These are phyloP conservation scores for Climacium dendroides DNA, from an alignment of 225 moss, liverwort and hornwort genomes.

Conservation along the genomic window DNA sequence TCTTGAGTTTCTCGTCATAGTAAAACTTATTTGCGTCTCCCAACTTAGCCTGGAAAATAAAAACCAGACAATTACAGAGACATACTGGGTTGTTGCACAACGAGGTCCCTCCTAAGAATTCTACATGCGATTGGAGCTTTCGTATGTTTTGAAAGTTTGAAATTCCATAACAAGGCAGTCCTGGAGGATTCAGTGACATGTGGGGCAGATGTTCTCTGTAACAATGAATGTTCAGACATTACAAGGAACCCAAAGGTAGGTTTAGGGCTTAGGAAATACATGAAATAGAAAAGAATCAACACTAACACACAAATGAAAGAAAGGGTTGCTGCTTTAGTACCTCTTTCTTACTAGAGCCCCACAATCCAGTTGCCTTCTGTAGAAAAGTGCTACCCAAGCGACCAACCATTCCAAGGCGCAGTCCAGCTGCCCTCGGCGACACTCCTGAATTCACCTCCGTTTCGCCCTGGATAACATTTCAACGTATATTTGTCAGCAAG, in stretches of 20 bases:
- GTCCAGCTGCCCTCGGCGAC: constrained; percentile 8
- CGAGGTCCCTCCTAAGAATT: neutral
- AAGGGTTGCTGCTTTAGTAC: neutral
- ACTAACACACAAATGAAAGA: neutral
- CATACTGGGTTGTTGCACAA: neutral
- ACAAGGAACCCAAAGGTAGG: neutral
- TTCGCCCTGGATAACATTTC: neutral
- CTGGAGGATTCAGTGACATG: neutral
- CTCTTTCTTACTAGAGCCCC: constrained; percentile 41
- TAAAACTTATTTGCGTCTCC: constrained; percentile 85
- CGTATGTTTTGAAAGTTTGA: neutral
- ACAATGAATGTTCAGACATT: neutral
- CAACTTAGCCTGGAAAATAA: constrained; percentile 59
- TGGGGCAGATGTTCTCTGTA: neutral
- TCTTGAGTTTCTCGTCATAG: constrained; percentile 86
- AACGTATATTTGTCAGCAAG: neutral
- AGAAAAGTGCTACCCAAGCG: constrained; percentile 24
- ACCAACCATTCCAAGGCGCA: constrained; percentile 15
- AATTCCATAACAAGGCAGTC: neutral
- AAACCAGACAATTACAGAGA: neutral
- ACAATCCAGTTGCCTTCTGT: constrained; percentile 35
- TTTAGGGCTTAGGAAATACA: neutral
- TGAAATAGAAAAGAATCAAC: neutral
- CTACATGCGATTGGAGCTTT: neutral
- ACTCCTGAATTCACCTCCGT: constrained; percentile 2